Percentiles rank a stretch among this genome's conserved stretches.
Evolutionary conservation across 2,329 filamentous ascomycete species (phyloP).

Genomic region (Diaporthe longicolla): DNA sequence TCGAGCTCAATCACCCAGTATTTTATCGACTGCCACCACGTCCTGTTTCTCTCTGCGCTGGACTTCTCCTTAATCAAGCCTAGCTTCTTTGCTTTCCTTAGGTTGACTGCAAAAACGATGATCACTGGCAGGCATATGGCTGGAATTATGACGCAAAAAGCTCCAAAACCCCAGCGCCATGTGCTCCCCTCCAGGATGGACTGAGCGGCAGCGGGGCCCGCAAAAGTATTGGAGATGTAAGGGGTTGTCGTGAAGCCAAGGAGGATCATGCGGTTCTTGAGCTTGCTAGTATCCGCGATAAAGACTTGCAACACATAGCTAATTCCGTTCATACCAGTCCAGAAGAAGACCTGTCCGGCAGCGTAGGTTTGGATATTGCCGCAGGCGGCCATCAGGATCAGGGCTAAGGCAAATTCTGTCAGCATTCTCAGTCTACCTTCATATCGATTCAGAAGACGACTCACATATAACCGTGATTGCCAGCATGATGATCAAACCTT

Average conservation of each 20-base stretch:
- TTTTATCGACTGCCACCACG: slow-evolving; percentile 13
- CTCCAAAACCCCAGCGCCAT: slow-evolving; percentile 17
- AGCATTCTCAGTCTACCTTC: background rate
- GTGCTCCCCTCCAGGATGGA: slow-evolving; percentile 16
- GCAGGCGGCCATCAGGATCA: slow-evolving; percentile 34
- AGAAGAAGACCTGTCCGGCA: slow-evolving; percentile 35
- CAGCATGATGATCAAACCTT: slow-evolving; percentile 31
- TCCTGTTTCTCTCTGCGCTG: slow-evolving; percentile 3
- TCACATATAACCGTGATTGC: slow-evolving; percentile 19
- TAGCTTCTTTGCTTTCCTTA: slow-evolving; percentile 23
- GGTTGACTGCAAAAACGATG: slow-evolving; percentile 19
- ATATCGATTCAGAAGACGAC: fast-evolving
- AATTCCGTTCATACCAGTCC: slow-evolving; percentile 36
- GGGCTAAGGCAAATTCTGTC: background rate
- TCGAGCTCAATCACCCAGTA: slow-evolving; percentile 24
- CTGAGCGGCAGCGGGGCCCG: slow-evolving; percentile 19
- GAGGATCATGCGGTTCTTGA: slow-evolving; percentile 35
- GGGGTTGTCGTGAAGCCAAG: slow-evolving; percentile 30
- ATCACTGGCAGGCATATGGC: slow-evolving; percentile 11
- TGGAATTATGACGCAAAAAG: slow-evolving; percentile 26
- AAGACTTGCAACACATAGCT: slow-evolving; percentile 29
- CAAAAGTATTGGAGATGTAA: slow-evolving; percentile 32
- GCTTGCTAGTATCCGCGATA: slow-evolving; percentile 23
- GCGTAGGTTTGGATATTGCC: slow-evolving; percentile 31
- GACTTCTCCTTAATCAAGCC: slow-evolving; percentile 10